phyloP scores from a whole-genome alignment of 768 basidiomycete genomes.

The Hirschioporus abietinus region DNA sequence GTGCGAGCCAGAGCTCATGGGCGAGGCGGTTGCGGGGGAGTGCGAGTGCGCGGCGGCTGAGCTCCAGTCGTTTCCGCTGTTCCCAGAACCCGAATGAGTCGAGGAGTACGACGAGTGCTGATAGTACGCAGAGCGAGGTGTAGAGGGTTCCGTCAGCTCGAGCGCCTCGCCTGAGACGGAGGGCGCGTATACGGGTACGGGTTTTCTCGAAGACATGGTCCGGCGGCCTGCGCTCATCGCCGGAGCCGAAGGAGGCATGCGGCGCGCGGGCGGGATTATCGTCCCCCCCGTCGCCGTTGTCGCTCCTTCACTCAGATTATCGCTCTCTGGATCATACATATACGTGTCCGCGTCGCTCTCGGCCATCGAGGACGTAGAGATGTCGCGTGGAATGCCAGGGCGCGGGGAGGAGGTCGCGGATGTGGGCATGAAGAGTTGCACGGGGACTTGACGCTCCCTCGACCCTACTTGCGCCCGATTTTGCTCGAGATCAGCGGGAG shows the following conservation, averaged over 20 bases:
- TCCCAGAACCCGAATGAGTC: neutral
- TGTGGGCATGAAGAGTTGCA: neutral
- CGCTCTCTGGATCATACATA: neutral
- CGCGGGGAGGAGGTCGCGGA: neutral
- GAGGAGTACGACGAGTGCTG: neutral
- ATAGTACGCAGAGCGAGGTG: constrained; percentile 2
- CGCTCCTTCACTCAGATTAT: neutral
- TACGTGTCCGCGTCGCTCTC: neutral
- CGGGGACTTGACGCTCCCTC: neutral
- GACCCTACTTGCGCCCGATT: neutral
- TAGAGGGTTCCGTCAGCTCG: neutral
- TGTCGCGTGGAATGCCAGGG: neutral
- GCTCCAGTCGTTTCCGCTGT: neutral
- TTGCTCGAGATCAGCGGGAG: neutral
- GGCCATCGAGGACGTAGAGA: neutral
- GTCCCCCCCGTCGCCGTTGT: neutral
- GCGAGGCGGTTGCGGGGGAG: constrained; percentile 2
- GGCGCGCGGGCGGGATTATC: neutral
- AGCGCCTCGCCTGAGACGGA: constrained; percentile 11
- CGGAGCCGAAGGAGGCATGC: neutral
- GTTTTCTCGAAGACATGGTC: constrained; percentile 35
- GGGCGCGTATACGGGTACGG: constrained; percentile 49
- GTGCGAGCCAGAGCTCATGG: constrained; percentile 5
- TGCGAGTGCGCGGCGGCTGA: neutral
- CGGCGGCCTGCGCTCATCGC: neutral